Evolutionary conservation across 345 rosid genomes (phyloP).

Genomic region (Dimocarpus longan): DNA sequence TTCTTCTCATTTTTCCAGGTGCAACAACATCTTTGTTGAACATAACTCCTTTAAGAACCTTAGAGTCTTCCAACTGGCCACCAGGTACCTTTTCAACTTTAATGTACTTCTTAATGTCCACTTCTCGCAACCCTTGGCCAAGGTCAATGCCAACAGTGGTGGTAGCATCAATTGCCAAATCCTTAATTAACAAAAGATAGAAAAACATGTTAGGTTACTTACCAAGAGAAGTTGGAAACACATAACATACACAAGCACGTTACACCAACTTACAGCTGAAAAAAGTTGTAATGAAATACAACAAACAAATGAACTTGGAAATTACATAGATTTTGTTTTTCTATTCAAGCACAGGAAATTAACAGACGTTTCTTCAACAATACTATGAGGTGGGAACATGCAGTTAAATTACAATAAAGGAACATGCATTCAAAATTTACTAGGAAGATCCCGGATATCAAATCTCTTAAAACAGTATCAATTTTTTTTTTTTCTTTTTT

Average conservation of each 20-base stretch:
- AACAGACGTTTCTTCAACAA: background rate
- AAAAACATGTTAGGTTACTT: background rate
- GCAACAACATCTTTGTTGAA: slow-evolving; percentile 90
- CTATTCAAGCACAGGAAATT: background rate
- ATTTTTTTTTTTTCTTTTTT: no score
- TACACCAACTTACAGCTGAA: background rate
- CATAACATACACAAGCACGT: background rate
- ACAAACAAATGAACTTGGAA: background rate
- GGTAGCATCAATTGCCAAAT: slow-evolving; percentile 95
- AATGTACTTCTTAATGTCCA: slow-evolving; percentile 89
- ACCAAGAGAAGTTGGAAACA: background rate
- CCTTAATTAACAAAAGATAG: slow-evolving; percentile 45
- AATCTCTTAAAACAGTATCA: no score
- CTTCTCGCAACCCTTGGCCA: slow-evolving; percentile 96
- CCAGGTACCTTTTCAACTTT: slow-evolving; percentile 97
- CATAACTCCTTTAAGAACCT: slow-evolving; percentile 95
- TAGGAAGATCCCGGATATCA: background rate
- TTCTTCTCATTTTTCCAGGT: slow-evolving; percentile 97
- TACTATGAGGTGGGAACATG: background rate
- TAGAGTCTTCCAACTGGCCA: slow-evolving; percentile 92
- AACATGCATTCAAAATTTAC: background rate
- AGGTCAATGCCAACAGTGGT: slow-evolving; percentile 81
- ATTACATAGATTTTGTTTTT: background rate
- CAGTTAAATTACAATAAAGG: background rate
- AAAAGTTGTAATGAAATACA: background rate